Percentiles rank a stretch among this genome's conserved stretches.
Evolutionary conservation across 352 stramenopile species (phyloP).

Genomic region (Phytophthora sansomeana): DNA sequence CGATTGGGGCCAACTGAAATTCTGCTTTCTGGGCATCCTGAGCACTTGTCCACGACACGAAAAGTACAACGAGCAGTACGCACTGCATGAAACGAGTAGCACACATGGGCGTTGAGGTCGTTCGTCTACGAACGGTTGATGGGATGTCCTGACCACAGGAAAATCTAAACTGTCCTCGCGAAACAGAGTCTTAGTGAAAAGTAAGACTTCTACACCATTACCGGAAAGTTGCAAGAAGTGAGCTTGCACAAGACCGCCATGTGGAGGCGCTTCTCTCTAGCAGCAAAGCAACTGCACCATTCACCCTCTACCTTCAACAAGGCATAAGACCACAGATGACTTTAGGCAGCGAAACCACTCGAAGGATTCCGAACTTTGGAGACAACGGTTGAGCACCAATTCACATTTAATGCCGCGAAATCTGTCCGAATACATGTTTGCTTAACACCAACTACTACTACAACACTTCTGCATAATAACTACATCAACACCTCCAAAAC

Average conservation of each 20-base stretch:
- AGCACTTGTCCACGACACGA: neutral
- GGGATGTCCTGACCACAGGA: conserved; percentile 1
- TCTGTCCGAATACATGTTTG: too few relatives aligned
- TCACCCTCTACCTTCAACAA: too few relatives aligned
- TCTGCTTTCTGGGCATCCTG: conserved; percentile 13
- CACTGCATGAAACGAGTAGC: neutral
- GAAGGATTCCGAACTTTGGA: too few relatives aligned
- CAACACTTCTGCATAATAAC: neutral
- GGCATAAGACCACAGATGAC: neutral
- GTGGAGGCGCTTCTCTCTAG: conserved; percentile 14
- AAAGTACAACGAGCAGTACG: conserved; percentile 11
- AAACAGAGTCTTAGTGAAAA: neutral
- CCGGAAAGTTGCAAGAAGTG: neutral
- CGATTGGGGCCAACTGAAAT: conserved; percentile 38
- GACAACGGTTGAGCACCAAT: too few relatives aligned
- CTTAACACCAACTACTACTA: neutral
- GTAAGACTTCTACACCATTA: neutral
- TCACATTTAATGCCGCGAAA: too few relatives aligned
- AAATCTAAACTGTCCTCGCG: conserved; percentile 21
- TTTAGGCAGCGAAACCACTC: neutral
- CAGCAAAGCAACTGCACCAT: neutral
- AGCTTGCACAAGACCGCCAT: conserved; percentile 7
- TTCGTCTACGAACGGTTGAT: neutral
- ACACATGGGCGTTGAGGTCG: conserved; percentile 11
- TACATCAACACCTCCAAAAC: neutral